These are phyloP conservation scores for Wallacemonas collosoma DNA, from an alignment of 208 protist genomes.

Conservation along the genomic window DNA sequence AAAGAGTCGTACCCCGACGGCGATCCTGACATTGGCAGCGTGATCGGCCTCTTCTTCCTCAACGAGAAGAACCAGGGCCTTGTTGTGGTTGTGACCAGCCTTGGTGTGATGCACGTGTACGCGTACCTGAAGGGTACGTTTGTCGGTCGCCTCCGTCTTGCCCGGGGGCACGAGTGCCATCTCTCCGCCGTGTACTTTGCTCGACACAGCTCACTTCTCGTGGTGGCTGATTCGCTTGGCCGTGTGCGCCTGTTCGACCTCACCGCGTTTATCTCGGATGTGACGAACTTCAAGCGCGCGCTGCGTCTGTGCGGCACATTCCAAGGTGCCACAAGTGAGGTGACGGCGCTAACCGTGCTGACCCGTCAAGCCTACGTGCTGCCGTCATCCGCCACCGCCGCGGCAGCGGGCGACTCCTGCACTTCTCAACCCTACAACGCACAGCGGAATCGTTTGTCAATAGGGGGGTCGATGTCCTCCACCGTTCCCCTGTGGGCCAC, in stretches of 20 bases:
- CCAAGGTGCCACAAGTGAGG: constrained; percentile 38
- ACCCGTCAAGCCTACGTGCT: not conserved
- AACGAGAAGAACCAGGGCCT: constrained; percentile 77
- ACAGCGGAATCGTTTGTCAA: no score
- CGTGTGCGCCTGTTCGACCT: constrained; percentile 54
- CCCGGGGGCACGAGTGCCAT: constrained; percentile 42
- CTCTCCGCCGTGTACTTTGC: constrained; percentile 21
- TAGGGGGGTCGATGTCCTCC: no score
- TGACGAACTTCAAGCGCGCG: constrained; percentile 29
- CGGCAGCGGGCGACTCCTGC: no score
- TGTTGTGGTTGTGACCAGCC: constrained; percentile 68
- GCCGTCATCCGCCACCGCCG: no score
- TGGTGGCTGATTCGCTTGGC: constrained; percentile 52
- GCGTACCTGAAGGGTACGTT: constrained; percentile 55
- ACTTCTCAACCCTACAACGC: no score
- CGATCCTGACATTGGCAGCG: constrained; percentile 47
- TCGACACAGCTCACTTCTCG: constrained; percentile 12
- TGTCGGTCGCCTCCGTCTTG: constrained; percentile 43
- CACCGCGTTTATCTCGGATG: constrained; percentile 25
- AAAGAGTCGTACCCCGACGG: constrained; percentile 25
- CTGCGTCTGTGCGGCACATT: constrained; percentile 22
- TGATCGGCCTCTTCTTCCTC: constrained; percentile 70
- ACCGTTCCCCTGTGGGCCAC: no score
- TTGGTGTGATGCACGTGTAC: constrained; percentile 71
- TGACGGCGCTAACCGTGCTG: constrained; percentile 24